Percentiles rank a stretch among this genome's conserved stretches.
Evolutionary conservation across 352 stramenopile species (phyloP).

Genomic region (Globisporangium nagaii): DNA sequence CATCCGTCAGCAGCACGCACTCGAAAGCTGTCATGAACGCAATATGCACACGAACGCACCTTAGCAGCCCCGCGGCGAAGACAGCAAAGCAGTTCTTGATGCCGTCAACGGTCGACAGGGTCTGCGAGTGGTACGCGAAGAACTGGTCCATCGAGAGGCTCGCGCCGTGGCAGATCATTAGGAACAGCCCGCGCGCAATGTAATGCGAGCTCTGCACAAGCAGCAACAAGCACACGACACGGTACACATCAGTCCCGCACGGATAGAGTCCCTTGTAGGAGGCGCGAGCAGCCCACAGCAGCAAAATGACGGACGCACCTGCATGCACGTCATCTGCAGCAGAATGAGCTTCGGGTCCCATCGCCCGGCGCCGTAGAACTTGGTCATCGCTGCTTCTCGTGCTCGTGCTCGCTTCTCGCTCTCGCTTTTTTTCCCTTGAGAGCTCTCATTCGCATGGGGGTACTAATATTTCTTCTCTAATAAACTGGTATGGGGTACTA

Average conservation of each 20-base stretch:
- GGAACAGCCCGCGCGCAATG: conserved; percentile 58
- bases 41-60: conserved; percentile 10
- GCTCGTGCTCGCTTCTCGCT: not conserved
- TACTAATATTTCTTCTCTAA: not conserved
- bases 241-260: not conserved
- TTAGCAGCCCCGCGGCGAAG: conserved; percentile 44
- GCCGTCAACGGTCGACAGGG: conserved; percentile 64
- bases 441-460: not conserved
- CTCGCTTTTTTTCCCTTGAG: not conserved
- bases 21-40: not conserved
- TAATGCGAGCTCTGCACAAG: conserved; percentile 70
- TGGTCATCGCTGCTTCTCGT: conserved; percentile 44
- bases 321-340: conserved; percentile 84
- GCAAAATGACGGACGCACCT: conserved; percentile 65
- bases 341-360: conserved; percentile 87
- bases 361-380: conserved; percentile 74
- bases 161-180: conserved; percentile 70
- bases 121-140: conserved; percentile 82
- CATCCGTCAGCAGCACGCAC: not conserved
- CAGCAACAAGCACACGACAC: not conserved
- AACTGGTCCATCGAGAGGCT: conserved; percentile 74
- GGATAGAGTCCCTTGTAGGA: no score
- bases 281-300: no score
- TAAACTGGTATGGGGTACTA: not conserved
- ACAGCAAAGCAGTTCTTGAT: conserved; percentile 81